These are phyloP conservation scores for Fusarium oligoseptatum DNA, from an alignment of 2,329 filamentous ascomycete genomes.

Conservation along the genomic window DNA sequence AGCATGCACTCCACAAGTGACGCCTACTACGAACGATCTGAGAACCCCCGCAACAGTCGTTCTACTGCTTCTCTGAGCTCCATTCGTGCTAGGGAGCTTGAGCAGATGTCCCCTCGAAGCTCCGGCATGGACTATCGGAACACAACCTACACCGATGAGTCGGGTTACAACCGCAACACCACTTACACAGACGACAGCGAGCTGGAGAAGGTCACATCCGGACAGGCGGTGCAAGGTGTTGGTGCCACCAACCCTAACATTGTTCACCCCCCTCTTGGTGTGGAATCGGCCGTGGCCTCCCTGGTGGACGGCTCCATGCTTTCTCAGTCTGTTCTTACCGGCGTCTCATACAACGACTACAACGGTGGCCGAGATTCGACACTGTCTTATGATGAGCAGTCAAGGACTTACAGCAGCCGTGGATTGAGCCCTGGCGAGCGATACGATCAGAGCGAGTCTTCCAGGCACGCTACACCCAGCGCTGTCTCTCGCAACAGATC, in stretches of 20 bases:
- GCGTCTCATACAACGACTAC: constrained; percentile 66
- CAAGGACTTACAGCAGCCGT: constrained; percentile 50
- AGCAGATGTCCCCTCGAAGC: constrained; percentile 66
- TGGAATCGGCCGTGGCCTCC: constrained; percentile 93
- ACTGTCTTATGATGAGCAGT: constrained; percentile 50
- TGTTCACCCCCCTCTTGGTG: constrained; percentile 77
- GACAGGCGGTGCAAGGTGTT: constrained; percentile 78
- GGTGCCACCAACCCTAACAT: constrained; percentile 83
- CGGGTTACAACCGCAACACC: constrained; percentile 56
- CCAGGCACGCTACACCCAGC: constrained; percentile 56
- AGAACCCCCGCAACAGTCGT: constrained; percentile 50
- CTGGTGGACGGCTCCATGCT: constrained; percentile 81
- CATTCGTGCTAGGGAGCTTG: constrained; percentile 63
- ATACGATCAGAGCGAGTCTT: constrained; percentile 55
- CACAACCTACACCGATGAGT: constrained; percentile 63
- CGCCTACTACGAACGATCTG: constrained; percentile 71
- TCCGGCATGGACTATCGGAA: constrained; percentile 69
- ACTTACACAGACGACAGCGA: constrained; percentile 68
- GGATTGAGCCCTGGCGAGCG: constrained; percentile 59
- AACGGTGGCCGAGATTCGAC: constrained; percentile 55
- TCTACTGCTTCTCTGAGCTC: constrained; percentile 53
- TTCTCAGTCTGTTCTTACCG: constrained; percentile 73
- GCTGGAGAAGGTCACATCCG: constrained; percentile 70
- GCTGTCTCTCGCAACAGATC: constrained; percentile 56
- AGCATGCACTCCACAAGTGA: constrained; percentile 63